A percentile compares a stretch with the other conserved stretches of the same genome.
Conservation (phyloP, 2,329 filamentous ascomycete genomes). For the Fusarium sp. region DNA sequence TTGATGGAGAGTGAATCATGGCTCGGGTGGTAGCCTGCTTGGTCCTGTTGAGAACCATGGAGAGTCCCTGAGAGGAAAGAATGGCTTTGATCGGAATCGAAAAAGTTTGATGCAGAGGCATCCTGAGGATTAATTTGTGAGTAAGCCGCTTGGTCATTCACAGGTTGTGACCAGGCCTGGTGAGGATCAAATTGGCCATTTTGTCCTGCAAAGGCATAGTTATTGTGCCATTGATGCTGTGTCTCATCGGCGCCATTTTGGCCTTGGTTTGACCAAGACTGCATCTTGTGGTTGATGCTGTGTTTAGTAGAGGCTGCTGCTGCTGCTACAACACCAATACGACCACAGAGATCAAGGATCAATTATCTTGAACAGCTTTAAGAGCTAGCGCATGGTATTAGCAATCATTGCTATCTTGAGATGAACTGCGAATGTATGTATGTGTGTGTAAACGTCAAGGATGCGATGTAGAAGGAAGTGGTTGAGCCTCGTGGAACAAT, state of each 20-base stretch:
- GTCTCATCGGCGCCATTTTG: slow-evolving; percentile 55
- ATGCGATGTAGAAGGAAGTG: slow-evolving; percentile 22
- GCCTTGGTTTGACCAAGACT: slow-evolving; percentile 57
- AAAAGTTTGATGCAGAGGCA: slow-evolving; percentile 52
- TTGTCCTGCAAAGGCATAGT: slow-evolving; percentile 52
- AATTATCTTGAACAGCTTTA: slow-evolving; percentile 45
- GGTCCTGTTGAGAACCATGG: slow-evolving; percentile 48
- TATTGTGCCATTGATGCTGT: slow-evolving; percentile 53
- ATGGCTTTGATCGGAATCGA: slow-evolving; percentile 52
- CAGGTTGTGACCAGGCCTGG: slow-evolving; percentile 56
- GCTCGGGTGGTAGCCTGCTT: slow-evolving; percentile 50
- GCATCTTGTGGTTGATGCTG: slow-evolving; percentile 52
- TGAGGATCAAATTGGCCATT: slow-evolving; percentile 56
- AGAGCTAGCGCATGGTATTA: slow-evolving; percentile 51
- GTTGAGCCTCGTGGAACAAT: slow-evolving; percentile 28
- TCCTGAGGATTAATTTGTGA: slow-evolving; percentile 53
- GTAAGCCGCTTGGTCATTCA: slow-evolving; percentile 52
- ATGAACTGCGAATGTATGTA: slow-evolving; percentile 29
- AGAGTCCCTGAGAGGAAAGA: slow-evolving; percentile 52
- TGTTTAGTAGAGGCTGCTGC: slow-evolving; percentile 42
- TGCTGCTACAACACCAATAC: slow-evolving; percentile 43
- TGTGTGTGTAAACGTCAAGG: slow-evolving; percentile 38
- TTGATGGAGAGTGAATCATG: slow-evolving; percentile 52
- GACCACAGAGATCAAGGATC: slow-evolving; percentile 41
- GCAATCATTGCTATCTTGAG: slow-evolving; percentile 46